A percentile compares a stretch with the other conserved stretches of the same genome.
Conservation (phyloP, 176 grass and related monocot genomes). For the Phragmites australis region DNA sequence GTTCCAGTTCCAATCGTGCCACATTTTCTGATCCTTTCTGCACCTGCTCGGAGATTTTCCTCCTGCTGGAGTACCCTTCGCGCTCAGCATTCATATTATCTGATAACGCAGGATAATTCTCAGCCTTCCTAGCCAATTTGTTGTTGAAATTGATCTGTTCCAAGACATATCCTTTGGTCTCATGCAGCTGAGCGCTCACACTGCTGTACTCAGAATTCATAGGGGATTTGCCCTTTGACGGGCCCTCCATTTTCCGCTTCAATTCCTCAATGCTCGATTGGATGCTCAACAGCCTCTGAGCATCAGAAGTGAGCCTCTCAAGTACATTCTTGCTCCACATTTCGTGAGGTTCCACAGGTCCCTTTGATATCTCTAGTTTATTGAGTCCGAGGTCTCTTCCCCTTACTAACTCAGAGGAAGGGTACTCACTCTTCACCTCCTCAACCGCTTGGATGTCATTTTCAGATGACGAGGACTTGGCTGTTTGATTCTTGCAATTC, state of each 20-base stretch:
- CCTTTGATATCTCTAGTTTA: constrained; percentile 44
- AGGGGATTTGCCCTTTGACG: constrained; percentile 58
- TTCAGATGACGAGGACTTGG: constrained; percentile 55
- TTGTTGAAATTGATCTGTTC: constrained; percentile 73
- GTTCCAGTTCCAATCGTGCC: constrained; percentile 67
- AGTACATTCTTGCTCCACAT: constrained; percentile 57
- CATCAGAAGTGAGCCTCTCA: constrained; percentile 68
- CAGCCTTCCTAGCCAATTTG: constrained; percentile 60
- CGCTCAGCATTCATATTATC: constrained; percentile 41
- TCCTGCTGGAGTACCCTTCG: constrained; percentile 62
- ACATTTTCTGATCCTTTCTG: constrained; percentile 74
- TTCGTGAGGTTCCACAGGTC: constrained; percentile 38
- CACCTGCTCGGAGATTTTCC: constrained; percentile 62
- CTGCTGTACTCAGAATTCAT: constrained; percentile 58
- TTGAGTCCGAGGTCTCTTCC: constrained; percentile 57
- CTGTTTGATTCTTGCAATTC: constrained; percentile 57
- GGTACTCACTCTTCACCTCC: constrained; percentile 64
- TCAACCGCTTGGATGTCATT: constrained; percentile 64
- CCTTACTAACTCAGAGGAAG: constrained; percentile 58
- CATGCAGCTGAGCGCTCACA: constrained; percentile 56
- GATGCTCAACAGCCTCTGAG: constrained; percentile 60
- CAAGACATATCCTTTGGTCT: constrained; percentile 59
- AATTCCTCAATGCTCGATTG: constrained; percentile 64
- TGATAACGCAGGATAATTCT: constrained; percentile 55
- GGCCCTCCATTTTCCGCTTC: constrained; percentile 68